Base-by-base conservation (phyloP, 2,329 filamentous ascomycete genomes). In the Colletotrichum karsti region DNA sequence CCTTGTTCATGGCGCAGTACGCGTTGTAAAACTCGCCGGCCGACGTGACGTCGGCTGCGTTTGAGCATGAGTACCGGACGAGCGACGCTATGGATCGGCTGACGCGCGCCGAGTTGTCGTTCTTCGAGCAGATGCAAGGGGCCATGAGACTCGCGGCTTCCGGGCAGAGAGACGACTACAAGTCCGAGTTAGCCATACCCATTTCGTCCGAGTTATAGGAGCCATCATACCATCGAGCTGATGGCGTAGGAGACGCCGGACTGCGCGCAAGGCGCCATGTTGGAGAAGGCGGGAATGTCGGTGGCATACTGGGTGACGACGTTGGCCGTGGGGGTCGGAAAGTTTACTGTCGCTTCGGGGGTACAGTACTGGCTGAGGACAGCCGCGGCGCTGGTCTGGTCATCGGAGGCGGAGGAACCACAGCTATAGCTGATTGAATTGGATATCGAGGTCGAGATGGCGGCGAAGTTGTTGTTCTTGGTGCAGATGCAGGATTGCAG, bases 401-500 rank as follows among this genome's bases (percentile, higher is more conserved):
- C 85, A 2, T 85, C 82, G 8, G 78, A 83, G 8, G 85, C 85
- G 1, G 81, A 82, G 3, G 74, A 74, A 28, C 83, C 83, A 68
- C 86, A 88, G 46, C 74, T 79, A 42, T 76, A 78, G 63, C 77
- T 79, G 24, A 87, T 73, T 5, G 79, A 80, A 13, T 63, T 72
- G 9, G 81, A 82, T 22, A 88, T 76, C 6, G 69, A 72, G 2
- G 77, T 75, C 13, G 77, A 75, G 59, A 87, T 73, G 4, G 79
- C 76, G 4, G 75, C 77, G 15, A 78, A 76, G 67, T 81, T 80
- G 53, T 78, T 79, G 69, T 81, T 79, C 72, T 85, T 84, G 13
- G 82, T 83, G 76, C 86, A 88, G n/a, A 86, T 79, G 64, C 86
- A 88, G 8, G 80, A 82, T 69, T 87, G 85, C 8, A 88, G 75